Percentiles rank a stretch among this genome's conserved stretches.
Evolutionary conservation across 306 rosid species (phyloP).

Genomic region (Mimosa pudica): DNA sequence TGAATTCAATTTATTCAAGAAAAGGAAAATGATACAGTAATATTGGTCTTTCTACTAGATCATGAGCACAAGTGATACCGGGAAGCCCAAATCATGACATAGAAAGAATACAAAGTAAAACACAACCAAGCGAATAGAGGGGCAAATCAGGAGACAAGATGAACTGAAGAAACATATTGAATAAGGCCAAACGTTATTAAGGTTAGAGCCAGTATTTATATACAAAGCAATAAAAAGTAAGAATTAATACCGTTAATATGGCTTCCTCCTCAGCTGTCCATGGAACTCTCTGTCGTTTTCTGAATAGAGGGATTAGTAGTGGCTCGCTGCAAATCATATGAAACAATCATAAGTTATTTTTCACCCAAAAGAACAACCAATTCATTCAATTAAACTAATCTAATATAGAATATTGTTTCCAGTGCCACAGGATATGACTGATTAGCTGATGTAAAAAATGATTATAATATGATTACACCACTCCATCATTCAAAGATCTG

Average conservation of each 20-base stretch:
- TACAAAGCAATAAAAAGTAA: conserved; percentile 23
- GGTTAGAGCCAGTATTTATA: conserved; percentile 10
- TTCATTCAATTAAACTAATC: not conserved
- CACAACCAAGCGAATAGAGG: too few relatives aligned
- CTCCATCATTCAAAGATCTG: not conserved
- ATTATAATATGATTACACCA: not conserved
- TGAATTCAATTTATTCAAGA: too few relatives aligned
- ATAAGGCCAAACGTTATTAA: not conserved
- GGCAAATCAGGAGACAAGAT: too few relatives aligned
- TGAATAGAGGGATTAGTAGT: conserved; percentile 34
- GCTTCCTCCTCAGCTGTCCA: conserved; percentile 71
- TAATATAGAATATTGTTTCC: too few relatives aligned
- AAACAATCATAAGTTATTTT: conserved; percentile 16
- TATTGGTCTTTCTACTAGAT: too few relatives aligned
- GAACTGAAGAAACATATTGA: too few relatives aligned
- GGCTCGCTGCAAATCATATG: conserved; percentile 48
- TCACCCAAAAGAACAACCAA: not conserved
- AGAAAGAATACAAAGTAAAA: too few relatives aligned
- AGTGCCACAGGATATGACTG: too few relatives aligned
- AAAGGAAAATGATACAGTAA: too few relatives aligned
- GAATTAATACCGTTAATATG: conserved; percentile 49
- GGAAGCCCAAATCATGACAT: too few relatives aligned
- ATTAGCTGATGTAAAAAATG: not conserved
- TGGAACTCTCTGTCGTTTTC: conserved; percentile 43
- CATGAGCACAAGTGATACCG: too few relatives aligned